Conservation (phyloP, 306 rosid genomes). For the Comarum palustre region DNA sequence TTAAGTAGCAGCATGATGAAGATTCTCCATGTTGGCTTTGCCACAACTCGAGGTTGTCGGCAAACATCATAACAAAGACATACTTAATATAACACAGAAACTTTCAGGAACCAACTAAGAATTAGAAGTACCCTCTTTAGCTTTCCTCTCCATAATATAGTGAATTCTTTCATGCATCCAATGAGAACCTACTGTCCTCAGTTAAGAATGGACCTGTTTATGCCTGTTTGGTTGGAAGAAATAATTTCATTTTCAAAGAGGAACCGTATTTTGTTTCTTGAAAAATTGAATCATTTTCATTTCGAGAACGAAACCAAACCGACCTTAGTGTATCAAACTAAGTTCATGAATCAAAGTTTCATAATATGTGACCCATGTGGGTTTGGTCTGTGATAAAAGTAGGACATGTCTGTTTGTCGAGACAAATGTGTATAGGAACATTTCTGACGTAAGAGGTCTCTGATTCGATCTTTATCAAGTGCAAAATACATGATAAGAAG, state of each 20-base stretch:
- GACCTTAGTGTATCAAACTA: neutral
- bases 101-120: conserved; percentile 11
- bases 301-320: neutral
- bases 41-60: conserved; percentile 43
- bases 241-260: neutral
- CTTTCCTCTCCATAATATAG: neutral
- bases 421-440: no score
- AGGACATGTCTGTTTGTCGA: no score
- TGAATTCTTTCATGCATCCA: conserved; percentile 27
- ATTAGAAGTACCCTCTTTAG: neutral
- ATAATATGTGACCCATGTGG: neutral
- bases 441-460: no score
- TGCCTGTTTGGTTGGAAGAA: neutral
- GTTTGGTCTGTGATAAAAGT: no score
- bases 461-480: no score
- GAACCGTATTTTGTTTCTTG: neutral
- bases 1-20: conserved; percentile 38
- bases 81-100: neutral
- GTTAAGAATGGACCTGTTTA: neutral
- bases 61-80: conserved; percentile 31
- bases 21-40: conserved; percentile 46
- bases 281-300: neutral
- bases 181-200: conserved; percentile 20
- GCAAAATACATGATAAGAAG: no score
- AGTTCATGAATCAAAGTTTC: neutral